A percentile compares a stretch with the other conserved stretches of the same genome.
Conservation (phyloP, 768 basidiomycete species). For the Phaeotremella skinneri region DNA sequence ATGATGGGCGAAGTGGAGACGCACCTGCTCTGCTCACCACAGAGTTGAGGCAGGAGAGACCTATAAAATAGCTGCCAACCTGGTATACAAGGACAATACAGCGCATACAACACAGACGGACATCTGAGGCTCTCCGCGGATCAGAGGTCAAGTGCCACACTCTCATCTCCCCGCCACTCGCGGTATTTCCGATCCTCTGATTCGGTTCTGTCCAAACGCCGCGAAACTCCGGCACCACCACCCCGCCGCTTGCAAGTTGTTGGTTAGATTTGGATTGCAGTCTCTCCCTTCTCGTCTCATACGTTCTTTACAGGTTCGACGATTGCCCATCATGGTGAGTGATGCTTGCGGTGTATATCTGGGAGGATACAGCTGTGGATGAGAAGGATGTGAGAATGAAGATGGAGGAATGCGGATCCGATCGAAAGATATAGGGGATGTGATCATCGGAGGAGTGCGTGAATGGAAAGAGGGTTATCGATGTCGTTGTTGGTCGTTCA, state of each 20-base stretch:
- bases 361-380: not conserved
- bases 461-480: not conserved
- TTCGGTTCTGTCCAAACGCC: no score
- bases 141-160: slow-evolving; percentile 6
- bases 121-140: slow-evolving; percentile 7
- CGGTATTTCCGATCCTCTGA: no score
- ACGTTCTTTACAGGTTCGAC: slow-evolving; percentile 21
- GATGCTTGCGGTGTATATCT: not conserved
- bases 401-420: not conserved
- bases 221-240: slow-evolving; percentile 35
- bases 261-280: slow-evolving; percentile 4
- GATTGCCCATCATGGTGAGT: slow-evolving; percentile 49
- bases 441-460: not conserved
- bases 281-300: not conserved
- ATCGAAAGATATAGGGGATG: not conserved
- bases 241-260: no score
- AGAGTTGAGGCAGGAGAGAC: not conserved
- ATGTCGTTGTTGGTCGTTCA: not conserved
- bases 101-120: slow-evolving; percentile 17
- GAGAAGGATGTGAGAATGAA: not conserved
- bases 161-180: no score
- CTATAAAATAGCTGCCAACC: not conserved
- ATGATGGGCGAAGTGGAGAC: slow-evolving; percentile 13
- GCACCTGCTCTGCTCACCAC: not conserved
- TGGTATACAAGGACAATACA: slow-evolving; percentile 16